Conservation (phyloP, 108 stramenopile genomes). For the Cyclotella cryptica region DNA sequence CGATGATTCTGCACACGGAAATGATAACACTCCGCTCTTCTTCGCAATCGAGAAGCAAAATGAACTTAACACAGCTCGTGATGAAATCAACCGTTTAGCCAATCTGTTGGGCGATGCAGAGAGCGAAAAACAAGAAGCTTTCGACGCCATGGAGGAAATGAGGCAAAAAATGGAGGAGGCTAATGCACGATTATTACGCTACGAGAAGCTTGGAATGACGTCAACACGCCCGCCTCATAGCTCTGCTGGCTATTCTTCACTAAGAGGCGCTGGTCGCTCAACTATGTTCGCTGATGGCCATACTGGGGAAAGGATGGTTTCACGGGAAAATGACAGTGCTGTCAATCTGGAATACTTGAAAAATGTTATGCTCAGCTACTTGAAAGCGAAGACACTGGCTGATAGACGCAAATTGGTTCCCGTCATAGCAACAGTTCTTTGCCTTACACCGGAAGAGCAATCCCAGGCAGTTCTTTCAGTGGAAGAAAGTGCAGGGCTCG, state of each 20-base stretch:
- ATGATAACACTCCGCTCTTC: constrained; percentile 75
- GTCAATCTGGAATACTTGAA: constrained; percentile 89
- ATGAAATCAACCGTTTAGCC: constrained; percentile 86
- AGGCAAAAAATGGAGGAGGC: constrained; percentile 72
- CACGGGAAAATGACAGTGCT: constrained; percentile 49
- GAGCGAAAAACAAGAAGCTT: constrained; percentile 74
- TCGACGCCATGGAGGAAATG: constrained; percentile 80
- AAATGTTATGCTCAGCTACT: constrained; percentile 85
- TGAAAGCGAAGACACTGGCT: constrained; percentile 70
- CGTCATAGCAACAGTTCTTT: constrained; percentile 84
- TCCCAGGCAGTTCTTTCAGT: constrained; percentile 60
- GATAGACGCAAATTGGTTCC: constrained; percentile 82
- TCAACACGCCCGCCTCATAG: constrained; percentile 23
- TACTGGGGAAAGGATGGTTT: not conserved
- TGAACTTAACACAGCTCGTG: constrained; percentile 82
- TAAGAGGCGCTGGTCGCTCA: constrained; percentile 23
- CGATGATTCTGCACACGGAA: constrained; percentile 15
- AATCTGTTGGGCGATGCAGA: constrained; percentile 80
- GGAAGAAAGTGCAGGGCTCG: constrained; percentile 60
- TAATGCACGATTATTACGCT: constrained; percentile 63
- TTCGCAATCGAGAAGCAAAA: constrained; percentile 92
- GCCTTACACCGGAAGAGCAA: constrained; percentile 82
- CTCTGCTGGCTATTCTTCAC: constrained; percentile 30
- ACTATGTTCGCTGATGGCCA: not conserved
- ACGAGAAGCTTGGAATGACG: constrained; percentile 65